phyloP scores from a whole-genome alignment of 495 filamentous ascomycete genomes.

The Aspergillus egyptiacus region DNA sequence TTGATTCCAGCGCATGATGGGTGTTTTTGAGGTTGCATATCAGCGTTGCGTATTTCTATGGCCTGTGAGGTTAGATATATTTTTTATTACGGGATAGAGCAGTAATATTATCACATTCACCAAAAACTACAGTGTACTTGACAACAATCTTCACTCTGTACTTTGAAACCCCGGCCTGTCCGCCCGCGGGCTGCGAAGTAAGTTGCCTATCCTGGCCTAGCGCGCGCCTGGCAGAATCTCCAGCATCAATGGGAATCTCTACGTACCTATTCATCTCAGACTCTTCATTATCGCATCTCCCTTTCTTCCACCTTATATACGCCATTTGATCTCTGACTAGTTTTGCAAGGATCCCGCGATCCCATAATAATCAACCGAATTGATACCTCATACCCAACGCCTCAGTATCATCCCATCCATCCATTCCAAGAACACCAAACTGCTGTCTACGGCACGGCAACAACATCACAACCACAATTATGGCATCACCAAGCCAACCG shows the following conservation, averaged over 20 bases:
- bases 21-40: slow-evolving; percentile 9
- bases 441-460: neutral
- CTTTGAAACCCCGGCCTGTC: too few relatives aligned
- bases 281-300: neutral
- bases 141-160: too few relatives aligned
- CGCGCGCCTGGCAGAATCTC: slow-evolving; percentile 8
- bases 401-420: neutral
- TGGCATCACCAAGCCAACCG: slow-evolving; percentile 40
- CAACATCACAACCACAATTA: slow-evolving; percentile 12
- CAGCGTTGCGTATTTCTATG: slow-evolving; percentile 3
- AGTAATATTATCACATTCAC: neutral
- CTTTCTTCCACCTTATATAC: neutral
- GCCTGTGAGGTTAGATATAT: neutral
- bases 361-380: neutral
- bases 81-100: neutral
- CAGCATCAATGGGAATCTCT: too few relatives aligned
- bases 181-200: too few relatives aligned
- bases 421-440: neutral
- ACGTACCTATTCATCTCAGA: too few relatives aligned
- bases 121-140: too few relatives aligned
- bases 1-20: neutral
- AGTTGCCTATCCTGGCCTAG: slow-evolving; percentile 9
- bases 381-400: neutral
- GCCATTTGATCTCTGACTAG: neutral
- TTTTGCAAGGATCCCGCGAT: neutral